phyloP scores from a whole-genome alignment of 495 filamentous ascomycete genomes.

The Aspergillus sclerotiicarbonarius region DNA sequence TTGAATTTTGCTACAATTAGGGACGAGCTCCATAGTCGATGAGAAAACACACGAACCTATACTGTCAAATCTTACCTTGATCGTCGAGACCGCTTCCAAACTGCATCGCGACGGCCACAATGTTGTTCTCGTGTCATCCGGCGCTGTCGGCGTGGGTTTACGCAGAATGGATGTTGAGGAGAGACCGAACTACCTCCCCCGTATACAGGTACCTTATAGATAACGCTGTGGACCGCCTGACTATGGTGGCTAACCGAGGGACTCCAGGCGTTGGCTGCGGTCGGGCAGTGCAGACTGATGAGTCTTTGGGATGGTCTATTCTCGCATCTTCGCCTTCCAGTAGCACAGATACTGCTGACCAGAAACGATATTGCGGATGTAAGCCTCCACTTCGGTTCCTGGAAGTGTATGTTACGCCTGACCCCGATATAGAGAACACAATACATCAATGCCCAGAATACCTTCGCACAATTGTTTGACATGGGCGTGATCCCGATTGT shows the following conservation, averaged over 20 bases:
- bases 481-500: conserved; percentile 99
- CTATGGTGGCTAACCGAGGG: conserved; percentile 7
- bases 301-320: conserved; percentile 94
- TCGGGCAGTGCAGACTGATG: conserved; percentile 95
- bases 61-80: conserved; percentile 80
- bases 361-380: conserved; percentile 96
- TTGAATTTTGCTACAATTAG: conserved; percentile 41
- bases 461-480: conserved; percentile 79
- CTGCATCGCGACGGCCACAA: conserved; percentile 87
- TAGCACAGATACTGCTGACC: conserved; percentile 94
- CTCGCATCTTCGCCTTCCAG: conserved; percentile 78
- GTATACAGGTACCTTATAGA: conserved; percentile 64
- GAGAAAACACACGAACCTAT: conserved; percentile 97
- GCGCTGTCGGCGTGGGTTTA: conserved; percentile 91
- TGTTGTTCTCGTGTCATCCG: conserved; percentile 93
- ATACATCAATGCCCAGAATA: conserved; percentile 96
- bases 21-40: conserved; percentile 96
- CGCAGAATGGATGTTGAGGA: conserved; percentile 86
- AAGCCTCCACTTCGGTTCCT: conserved; percentile 26
- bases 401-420: conserved; percentile 3
- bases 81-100: conserved; percentile 87
- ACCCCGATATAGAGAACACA: conserved; percentile 65
- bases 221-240: background rate
- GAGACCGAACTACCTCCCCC: conserved; percentile 81
- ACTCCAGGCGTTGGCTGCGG: conserved; percentile 82